phyloP scores from a whole-genome alignment of 2,329 filamentous ascomycete species.

The Fusarium domesticum region DNA sequence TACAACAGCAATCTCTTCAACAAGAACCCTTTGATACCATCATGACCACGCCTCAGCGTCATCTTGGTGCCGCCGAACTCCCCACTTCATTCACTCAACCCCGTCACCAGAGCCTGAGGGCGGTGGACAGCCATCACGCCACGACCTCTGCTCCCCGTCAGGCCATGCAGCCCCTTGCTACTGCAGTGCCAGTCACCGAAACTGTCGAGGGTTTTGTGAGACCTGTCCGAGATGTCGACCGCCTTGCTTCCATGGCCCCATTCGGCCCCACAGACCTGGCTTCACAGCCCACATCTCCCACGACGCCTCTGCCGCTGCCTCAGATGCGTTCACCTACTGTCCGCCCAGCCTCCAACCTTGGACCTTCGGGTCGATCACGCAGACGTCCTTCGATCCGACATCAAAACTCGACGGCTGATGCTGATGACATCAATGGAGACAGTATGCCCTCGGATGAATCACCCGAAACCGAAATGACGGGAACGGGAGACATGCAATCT shows the following conservation, averaged over 20 bases:
- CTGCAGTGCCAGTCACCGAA: conserved; percentile 66
- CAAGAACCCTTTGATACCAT: conserved; percentile 26
- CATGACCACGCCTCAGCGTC: conserved; percentile 22
- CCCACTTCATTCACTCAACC: conserved; percentile 24
- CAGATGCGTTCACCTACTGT: conserved; percentile 55
- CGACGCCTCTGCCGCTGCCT: conserved; percentile 72
- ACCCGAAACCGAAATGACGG: conserved; percentile 73
- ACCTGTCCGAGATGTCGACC: conserved; percentile 76
- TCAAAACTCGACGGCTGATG: conserved; percentile 84
- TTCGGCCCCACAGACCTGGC: conserved; percentile 65
- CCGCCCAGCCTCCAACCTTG: conserved; percentile 51
- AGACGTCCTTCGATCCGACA: conserved; percentile 84
- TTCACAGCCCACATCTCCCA: conserved; percentile 91
- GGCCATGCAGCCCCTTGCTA: conserved; percentile 59
- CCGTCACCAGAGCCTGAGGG: conserved; percentile 52
- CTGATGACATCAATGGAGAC: conserved; percentile 82
- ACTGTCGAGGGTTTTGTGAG: conserved; percentile 71
- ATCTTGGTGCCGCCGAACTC: conserved; percentile 23
- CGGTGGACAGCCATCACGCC: conserved; percentile 49
- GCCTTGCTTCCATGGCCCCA: conserved; percentile 77
- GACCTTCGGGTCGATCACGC: conserved; percentile 54
- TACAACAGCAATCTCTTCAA: conserved; percentile 13
- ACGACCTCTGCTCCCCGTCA: conserved; percentile 50
- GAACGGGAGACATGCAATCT: conserved; percentile 74
- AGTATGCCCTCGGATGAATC: conserved; percentile 77